These are phyloP conservation scores for Plantago ovata DNA, from an alignment of 257 asterid genomes.

Conservation along the genomic window DNA sequence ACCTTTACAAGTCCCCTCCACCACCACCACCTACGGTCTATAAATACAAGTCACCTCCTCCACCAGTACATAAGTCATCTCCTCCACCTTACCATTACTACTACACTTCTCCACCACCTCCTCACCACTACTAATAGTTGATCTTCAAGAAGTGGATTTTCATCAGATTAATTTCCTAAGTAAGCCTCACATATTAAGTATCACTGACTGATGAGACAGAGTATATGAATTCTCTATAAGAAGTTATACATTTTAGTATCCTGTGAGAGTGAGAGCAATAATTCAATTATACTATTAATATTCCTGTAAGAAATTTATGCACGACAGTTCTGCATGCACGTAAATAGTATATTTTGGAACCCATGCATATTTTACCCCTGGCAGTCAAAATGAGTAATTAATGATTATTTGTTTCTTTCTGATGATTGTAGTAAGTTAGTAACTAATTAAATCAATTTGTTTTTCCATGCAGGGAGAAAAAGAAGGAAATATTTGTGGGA, in stretches of 20 bases:
- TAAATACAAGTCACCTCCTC: not conserved
- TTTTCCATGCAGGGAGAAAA: not conserved
- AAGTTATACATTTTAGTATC: not conserved
- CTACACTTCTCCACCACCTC: slow-evolving; percentile 5
- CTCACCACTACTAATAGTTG: not conserved
- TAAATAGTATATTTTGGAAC: no score
- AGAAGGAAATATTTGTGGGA: not conserved
- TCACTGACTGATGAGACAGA: not conserved
- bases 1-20: not conserved
- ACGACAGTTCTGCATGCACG: no score
- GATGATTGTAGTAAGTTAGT: not conserved
- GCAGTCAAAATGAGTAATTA: no score
- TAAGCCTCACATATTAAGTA: not conserved
- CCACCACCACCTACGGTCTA: not conserved
- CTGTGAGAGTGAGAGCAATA: not conserved
- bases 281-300: no score
- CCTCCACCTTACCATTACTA: not conserved
- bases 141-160: not conserved
- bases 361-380: no score
- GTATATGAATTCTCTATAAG: not conserved
- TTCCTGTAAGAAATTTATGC: no score
- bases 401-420: not conserved
- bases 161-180: not conserved
- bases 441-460: not conserved
- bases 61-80: not conserved